These are phyloP conservation scores for Chytriomyces sp. DNA, from an alignment of 192 early-diverging fungal species.

Conservation along the genomic window DNA sequence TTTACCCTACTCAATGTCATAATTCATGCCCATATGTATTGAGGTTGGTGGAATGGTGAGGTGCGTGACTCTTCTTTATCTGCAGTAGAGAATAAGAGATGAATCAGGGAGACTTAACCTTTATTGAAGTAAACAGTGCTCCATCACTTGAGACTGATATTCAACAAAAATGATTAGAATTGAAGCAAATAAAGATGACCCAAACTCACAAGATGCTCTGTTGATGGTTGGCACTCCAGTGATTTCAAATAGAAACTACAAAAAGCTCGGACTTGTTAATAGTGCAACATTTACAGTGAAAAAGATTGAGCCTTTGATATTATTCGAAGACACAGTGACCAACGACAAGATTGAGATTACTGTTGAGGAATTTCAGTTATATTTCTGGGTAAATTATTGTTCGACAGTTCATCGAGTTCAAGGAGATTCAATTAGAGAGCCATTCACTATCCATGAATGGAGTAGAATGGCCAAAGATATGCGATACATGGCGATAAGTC, in stretches of 20 bases:
- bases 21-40: no score
- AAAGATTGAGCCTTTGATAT: constrained; percentile 20
- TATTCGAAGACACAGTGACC: constrained; percentile 18
- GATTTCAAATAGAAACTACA: constrained; percentile 22
- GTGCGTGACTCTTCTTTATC: no score
- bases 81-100: no score
- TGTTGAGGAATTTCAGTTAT: constrained; percentile 1
- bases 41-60: no score
- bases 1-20: no score
- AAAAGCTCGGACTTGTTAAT: neutral
- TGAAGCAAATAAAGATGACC: constrained; percentile 5
- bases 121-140: no score
- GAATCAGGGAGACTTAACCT: no score
- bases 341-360: constrained; percentile 9
- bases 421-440: constrained; percentile 12
- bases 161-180: constrained; percentile 9
- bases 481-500: constrained; percentile 8
- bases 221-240: constrained; percentile 14
- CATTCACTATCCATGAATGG: constrained; percentile 12
- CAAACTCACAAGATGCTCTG: constrained; percentile 9
- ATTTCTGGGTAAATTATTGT: constrained; percentile 23
- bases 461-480: constrained; percentile 24
- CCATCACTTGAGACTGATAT: no score
- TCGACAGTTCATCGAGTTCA: constrained; percentile 14
- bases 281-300: constrained; percentile 19